Conservation (phyloP, 139 green algal genomes). For the Protoeuglena noctilucae region DNA sequence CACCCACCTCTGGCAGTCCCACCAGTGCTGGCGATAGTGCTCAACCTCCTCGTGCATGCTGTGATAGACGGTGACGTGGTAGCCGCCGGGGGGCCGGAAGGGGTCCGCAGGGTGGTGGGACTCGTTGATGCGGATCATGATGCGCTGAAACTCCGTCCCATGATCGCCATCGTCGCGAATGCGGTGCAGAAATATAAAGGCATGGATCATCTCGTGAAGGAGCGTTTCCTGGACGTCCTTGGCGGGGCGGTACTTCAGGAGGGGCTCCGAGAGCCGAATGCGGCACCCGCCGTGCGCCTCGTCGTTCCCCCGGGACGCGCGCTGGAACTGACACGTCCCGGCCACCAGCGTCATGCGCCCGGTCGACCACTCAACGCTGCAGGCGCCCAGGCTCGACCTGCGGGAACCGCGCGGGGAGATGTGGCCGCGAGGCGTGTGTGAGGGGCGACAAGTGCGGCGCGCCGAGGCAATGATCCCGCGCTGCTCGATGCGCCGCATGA, state of each 20-base stretch:
- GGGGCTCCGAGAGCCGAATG: conserved; percentile 53
- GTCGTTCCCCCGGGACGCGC: background rate
- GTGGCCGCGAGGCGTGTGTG: conserved; percentile 13
- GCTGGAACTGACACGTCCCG: conserved; percentile 35
- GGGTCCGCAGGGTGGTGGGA: conserved; percentile 19
- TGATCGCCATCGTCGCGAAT: conserved; percentile 38
- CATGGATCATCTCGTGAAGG: conserved; percentile 79
- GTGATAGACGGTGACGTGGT: conserved; percentile 48
- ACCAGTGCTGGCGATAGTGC: conserved; percentile 34
- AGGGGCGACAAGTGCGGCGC: background rate
- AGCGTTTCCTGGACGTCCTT: conserved; percentile 60
- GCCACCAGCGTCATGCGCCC: conserved; percentile 60
- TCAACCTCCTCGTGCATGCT: conserved; percentile 41
- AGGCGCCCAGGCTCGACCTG: conserved; percentile 34
- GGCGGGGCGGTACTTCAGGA: conserved; percentile 53
- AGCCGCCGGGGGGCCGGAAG: conserved; percentile 43
- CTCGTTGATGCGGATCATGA: conserved; percentile 41
- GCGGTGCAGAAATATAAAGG: conserved; percentile 37
- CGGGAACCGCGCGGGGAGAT: conserved; percentile 51
- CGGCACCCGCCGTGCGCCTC: conserved; percentile 31
- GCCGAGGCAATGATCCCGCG: too few species aligned
- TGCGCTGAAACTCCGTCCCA: conserved; percentile 32
- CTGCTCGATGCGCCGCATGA: too few species aligned
- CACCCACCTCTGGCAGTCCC: conserved; percentile 14
- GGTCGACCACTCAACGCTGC: conserved; percentile 56